Percentiles rank a stretch among this genome's conserved stretches.
These are phyloP conservation scores for Pisolithus albus DNA, from an alignment of 768 basidiomycete species.

Conservation along the genomic window DNA sequence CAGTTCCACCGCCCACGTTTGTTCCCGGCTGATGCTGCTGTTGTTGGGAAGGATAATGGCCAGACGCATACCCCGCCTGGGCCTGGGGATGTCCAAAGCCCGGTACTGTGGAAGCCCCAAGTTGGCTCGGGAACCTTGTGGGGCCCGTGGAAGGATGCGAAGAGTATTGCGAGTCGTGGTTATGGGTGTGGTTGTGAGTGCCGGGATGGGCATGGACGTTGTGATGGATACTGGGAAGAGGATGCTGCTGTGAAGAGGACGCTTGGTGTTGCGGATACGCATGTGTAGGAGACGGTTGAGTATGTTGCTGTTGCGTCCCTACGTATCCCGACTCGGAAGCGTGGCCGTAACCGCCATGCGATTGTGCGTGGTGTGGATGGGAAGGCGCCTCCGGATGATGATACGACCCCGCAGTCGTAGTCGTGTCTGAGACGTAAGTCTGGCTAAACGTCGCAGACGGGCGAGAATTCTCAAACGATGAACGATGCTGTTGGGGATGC, in stretches of 20 bases:
- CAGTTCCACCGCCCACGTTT: constrained; percentile 9
- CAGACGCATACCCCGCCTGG: background rate
- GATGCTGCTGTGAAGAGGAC: constrained; percentile 2
- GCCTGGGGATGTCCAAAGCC: background rate
- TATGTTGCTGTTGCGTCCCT: constrained; percentile 8
- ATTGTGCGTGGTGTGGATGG: too few relatives aligned
- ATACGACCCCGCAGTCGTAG: too few relatives aligned
- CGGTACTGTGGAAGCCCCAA: background rate
- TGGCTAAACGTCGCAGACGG: too few relatives aligned
- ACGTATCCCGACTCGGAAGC: background rate
- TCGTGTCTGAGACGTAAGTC: too few relatives aligned
- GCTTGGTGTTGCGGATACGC: constrained; percentile 15
- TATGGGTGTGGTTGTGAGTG: constrained; percentile 1
- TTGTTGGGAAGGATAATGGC: constrained; percentile 17
- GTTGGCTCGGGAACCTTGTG: constrained; percentile 3
- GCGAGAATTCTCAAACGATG: too few relatives aligned
- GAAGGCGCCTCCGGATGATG: too few relatives aligned
- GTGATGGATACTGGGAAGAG: constrained; percentile 16
- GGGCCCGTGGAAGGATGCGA: background rate
- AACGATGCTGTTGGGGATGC: too few relatives aligned
- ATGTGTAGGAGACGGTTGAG: constrained; percentile 16
- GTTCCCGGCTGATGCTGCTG: constrained; percentile 22
- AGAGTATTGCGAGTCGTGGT: constrained; percentile 22
- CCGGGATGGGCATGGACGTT: constrained; percentile 10
- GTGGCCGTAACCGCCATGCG: too few relatives aligned